These are phyloP conservation scores for Psilocybe mexicana DNA, from an alignment of 1,284 basidiomycete species.

Conservation along the genomic window DNA sequence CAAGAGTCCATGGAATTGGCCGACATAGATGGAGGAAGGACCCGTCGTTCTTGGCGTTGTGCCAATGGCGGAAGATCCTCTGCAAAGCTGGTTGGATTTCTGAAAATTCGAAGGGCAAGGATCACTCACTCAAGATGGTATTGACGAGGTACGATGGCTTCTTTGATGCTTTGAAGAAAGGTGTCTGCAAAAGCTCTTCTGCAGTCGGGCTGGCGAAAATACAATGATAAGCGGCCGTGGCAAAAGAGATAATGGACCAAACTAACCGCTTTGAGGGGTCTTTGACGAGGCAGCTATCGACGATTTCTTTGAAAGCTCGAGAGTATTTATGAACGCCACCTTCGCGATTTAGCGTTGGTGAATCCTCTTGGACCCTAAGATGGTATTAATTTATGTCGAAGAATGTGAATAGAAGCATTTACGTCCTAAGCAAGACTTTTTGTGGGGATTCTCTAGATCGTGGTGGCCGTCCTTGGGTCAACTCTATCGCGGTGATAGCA, in stretches of 20 bases:
- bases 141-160: conserved; percentile 74
- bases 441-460: conserved; percentile 76
- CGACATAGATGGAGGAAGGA: conserved; percentile 40
- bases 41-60: conserved; percentile 67
- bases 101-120: background rate
- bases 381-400: conserved; percentile 16
- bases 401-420: conserved; percentile 25
- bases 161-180: conserved; percentile 80
- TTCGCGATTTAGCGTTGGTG: conserved; percentile 74
- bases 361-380: conserved; percentile 63
- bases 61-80: conserved; percentile 70
- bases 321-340: conserved; percentile 79
- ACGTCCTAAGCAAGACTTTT: conserved; percentile 77
- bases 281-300: conserved; percentile 81
- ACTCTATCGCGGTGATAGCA: conserved; percentile 86
- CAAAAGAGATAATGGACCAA: background rate
- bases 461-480: conserved; percentile 82
- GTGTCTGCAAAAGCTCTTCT: conserved; percentile 72
- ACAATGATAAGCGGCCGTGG: background rate
- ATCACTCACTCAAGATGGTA: conserved; percentile 63
- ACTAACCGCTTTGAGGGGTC: conserved; percentile 73
- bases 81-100: conserved; percentile 17
- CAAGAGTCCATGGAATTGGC: conserved; percentile 62
- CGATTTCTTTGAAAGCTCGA: conserved; percentile 77
- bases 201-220: conserved; percentile 62